phyloP scores from a whole-genome alignment of 106 monocot species.

The Phalaenopsis equestris region DNA sequence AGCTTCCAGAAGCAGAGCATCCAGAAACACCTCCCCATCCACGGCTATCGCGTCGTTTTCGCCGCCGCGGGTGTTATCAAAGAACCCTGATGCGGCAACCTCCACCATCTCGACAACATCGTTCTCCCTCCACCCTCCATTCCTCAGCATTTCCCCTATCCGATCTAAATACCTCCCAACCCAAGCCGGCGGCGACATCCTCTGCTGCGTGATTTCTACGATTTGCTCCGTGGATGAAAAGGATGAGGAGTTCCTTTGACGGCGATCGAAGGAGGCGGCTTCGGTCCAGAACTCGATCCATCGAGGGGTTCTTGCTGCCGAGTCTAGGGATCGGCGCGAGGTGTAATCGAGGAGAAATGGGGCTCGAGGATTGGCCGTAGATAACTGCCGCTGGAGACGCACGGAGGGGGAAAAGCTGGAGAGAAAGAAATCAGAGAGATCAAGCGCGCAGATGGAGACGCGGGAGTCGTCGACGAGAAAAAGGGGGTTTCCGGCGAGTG shows the following conservation, averaged over 20 bases:
- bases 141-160: constrained; percentile 20
- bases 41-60: constrained; percentile 13
- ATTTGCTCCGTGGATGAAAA: constrained; percentile 6
- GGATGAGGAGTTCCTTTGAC: constrained; percentile 2
- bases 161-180: constrained; percentile 24
- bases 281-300: constrained; percentile 69
- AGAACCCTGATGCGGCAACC: constrained; percentile 2
- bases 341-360: background rate
- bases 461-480: constrained; percentile 29
- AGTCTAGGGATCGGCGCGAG: constrained; percentile 21
- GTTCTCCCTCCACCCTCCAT: constrained; percentile 32
- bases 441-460: constrained; percentile 19
- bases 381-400: constrained; percentile 9
- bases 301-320: constrained; percentile 16
- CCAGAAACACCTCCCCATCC: constrained; percentile 12
- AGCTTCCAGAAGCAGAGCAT: constrained; percentile 27
- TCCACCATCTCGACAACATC: constrained; percentile 51
- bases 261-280: constrained; percentile 14
- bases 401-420: background rate
- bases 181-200: constrained; percentile 21
- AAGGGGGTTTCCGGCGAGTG: constrained; percentile 47
- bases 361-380: background rate
- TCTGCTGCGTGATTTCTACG: constrained; percentile 19
- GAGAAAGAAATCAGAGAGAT: constrained; percentile 40
- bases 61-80: background rate